A percentile compares a stretch with the other conserved stretches of the same genome.
phyloP scores from a whole-genome alignment of 2,329 filamentous ascomycete species.

The Whalleya microplaca region DNA sequence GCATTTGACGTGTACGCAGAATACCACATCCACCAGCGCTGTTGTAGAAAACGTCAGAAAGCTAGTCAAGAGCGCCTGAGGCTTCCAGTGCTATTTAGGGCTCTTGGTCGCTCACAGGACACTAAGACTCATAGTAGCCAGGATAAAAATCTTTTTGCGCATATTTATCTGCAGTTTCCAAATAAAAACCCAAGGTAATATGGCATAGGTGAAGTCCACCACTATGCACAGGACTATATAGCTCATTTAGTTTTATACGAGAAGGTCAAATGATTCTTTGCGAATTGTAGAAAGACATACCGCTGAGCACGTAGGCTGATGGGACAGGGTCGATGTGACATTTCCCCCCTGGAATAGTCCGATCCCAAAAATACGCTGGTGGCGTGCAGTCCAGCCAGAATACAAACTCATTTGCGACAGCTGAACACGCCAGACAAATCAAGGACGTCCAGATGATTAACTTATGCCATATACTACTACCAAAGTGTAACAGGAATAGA shows the following conservation, averaged over 20 bases:
- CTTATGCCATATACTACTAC: constrained; percentile 13
- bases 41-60: too few species aligned
- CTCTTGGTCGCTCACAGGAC: not conserved
- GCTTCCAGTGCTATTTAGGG: too few species aligned
- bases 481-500: constrained; percentile 15
- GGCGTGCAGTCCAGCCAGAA: constrained; percentile 17
- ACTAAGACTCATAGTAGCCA: constrained; percentile 10
- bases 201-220: constrained; percentile 16
- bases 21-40: too few species aligned
- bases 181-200: constrained; percentile 18
- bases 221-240: constrained; percentile 6
- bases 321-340: not conserved
- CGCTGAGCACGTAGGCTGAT: not conserved
- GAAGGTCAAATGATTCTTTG: not conserved
- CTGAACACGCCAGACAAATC: constrained; percentile 1
- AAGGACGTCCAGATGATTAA: constrained; percentile 11
- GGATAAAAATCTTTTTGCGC: constrained; percentile 11
- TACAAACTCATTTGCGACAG: constrained; percentile 2
- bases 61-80: too few species aligned
- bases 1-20: too few species aligned
- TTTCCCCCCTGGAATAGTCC: not conserved
- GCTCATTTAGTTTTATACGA: too few species aligned
- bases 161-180: constrained; percentile 10
- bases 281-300: not conserved
- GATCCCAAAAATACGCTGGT: constrained; percentile 9